Evolutionary conservation across 345 rosid species (phyloP).

Genomic region (Turritis glabra): DNA sequence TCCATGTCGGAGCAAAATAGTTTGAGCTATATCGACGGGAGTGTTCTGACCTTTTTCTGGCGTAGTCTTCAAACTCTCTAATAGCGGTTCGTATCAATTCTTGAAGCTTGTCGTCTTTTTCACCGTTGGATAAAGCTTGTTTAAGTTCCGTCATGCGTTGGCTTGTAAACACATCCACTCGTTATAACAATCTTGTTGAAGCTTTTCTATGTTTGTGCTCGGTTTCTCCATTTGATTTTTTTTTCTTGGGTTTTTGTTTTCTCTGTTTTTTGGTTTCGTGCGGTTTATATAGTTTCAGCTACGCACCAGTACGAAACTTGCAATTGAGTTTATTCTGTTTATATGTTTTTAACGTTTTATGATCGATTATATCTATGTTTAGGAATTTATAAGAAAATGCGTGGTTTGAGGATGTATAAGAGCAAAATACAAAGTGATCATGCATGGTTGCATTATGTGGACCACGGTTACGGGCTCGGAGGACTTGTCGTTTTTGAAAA

Average conservation of each 20-base stretch:
- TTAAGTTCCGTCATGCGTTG: slow-evolving; percentile 22
- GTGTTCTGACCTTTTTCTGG: slow-evolving; percentile 15
- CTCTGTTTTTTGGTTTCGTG: not conserved
- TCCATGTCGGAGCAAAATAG: slow-evolving; percentile 47
- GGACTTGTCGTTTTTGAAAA: no score
- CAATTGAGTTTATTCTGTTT: not conserved
- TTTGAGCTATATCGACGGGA: slow-evolving; percentile 16
- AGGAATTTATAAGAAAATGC: slow-evolving; percentile 4
- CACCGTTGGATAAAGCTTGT: slow-evolving; percentile 16
- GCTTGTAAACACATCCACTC: slow-evolving; percentile 39
- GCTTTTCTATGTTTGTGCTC: slow-evolving; percentile 1
- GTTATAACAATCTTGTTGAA: slow-evolving; percentile 20
- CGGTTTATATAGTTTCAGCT: slow-evolving; percentile 2
- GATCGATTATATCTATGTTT: not conserved
- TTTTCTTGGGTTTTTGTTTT: not conserved
- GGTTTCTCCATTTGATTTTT: slow-evolving; percentile 32
- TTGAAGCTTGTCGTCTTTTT: slow-evolving; percentile 1
- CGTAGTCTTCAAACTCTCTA: slow-evolving; percentile 35
- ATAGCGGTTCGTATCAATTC: not conserved
- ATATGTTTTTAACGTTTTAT: not conserved
- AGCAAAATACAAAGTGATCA: not conserved
- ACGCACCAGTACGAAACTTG: not conserved
- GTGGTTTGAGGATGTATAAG: not conserved
- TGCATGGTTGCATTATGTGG: not conserved
- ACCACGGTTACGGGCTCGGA: not conserved